A percentile compares a stretch with the other conserved stretches of the same genome.
Evolutionary conservation across 179 eudicot genomes (phyloP).

Genomic region (Kewa caespitosa): DNA sequence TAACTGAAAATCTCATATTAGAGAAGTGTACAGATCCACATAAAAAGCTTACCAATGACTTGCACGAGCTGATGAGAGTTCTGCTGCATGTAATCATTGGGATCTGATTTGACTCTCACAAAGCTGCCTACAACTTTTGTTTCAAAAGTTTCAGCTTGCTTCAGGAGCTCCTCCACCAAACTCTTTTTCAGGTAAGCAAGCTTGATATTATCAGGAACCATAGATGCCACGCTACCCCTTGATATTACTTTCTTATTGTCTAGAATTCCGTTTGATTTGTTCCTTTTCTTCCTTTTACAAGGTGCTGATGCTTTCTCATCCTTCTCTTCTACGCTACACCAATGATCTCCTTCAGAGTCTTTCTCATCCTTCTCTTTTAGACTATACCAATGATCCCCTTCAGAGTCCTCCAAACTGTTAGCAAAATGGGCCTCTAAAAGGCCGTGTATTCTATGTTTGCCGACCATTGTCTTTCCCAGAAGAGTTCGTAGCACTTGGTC

Average conservation of each 20-base stretch:
- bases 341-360: slow-evolving; percentile 16
- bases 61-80: slow-evolving; percentile 36
- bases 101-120: slow-evolving; percentile 37
- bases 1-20: neutral
- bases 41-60: slow-evolving; percentile 30
- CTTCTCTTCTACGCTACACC: slow-evolving; percentile 12
- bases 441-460: slow-evolving; percentile 21
- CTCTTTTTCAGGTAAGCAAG: slow-evolving; percentile 32
- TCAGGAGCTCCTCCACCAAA: slow-evolving; percentile 27
- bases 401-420: slow-evolving; percentile 16
- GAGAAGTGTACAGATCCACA: neutral
- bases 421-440: slow-evolving; percentile 30
- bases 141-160: slow-evolving; percentile 21
- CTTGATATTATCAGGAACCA: slow-evolving; percentile 31
- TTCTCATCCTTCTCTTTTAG: too few relatives aligned
- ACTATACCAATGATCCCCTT: slow-evolving; percentile 11
- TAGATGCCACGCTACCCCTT: slow-evolving; percentile 24
- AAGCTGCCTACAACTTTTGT: slow-evolving; percentile 31
- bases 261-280: neutral
- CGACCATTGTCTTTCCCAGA: slow-evolving; percentile 27
- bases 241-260: slow-evolving; percentile 11
- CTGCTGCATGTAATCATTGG: slow-evolving; percentile 29
- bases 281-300: slow-evolving; percentile 17
- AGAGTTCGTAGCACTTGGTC: slow-evolving; percentile 22
- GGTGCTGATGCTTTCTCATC: slow-evolving; percentile 2